Conservation (phyloP, 2,329 filamentous ascomycete genomes). For the Rhexocercosporidium sp. region DNA sequence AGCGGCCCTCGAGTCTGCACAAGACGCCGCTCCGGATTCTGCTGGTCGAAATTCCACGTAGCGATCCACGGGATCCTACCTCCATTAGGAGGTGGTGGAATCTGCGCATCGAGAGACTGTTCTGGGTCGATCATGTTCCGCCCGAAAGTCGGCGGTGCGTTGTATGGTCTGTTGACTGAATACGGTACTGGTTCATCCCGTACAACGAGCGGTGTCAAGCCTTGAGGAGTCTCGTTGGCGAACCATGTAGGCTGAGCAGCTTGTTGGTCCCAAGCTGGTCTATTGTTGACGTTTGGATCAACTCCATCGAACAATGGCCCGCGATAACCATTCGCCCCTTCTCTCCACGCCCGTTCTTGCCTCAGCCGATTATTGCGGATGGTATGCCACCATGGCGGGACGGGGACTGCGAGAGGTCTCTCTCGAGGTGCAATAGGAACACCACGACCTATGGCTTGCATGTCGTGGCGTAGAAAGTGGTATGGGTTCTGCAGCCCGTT, state of each 20-base stretch:
- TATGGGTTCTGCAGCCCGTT: background rate
- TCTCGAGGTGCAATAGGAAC: background rate
- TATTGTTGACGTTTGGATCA: background rate
- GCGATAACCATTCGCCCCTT: background rate
- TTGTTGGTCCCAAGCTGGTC: background rate
- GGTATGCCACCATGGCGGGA: background rate
- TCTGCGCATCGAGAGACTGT: background rate
- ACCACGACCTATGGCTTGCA: background rate
- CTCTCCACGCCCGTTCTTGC: background rate
- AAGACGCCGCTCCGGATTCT: background rate
- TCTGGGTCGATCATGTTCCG: background rate
- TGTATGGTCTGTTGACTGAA: background rate
- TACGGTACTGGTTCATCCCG: background rate
- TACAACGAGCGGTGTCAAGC: background rate
- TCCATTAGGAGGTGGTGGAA: background rate
- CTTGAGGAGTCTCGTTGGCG: background rate
- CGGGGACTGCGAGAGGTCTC: background rate
- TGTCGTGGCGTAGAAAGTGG: background rate
- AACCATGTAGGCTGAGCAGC: background rate
- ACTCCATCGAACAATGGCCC: background rate
- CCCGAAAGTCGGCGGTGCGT: background rate
- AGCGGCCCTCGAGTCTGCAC: background rate
- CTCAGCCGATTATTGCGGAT: background rate
- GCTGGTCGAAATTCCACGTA: background rate
- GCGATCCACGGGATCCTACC: background rate